Percentiles rank a stretch among this genome's conserved stretches.
Conservation (phyloP, 306 rosid species). For the Sicyos baderoa region DNA sequence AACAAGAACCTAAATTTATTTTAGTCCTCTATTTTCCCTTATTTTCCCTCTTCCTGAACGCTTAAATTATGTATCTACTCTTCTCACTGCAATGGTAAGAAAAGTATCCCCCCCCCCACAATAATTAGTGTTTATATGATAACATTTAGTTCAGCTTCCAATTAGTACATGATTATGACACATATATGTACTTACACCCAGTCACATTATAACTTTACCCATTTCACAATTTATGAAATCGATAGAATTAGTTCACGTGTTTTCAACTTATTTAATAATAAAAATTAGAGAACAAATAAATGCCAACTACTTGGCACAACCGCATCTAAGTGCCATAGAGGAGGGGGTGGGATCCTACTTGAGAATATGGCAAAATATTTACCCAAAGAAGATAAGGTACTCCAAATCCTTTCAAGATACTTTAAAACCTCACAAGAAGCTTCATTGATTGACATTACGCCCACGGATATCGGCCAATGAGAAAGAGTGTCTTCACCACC, state of each 20-base stretch:
- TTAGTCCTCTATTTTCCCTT: neutral
- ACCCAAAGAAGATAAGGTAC: conserved; percentile 76
- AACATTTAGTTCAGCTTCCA: neutral
- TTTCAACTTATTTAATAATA: neutral
- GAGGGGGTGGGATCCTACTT: conserved; percentile 1
- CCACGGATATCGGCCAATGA: conserved; percentile 85
- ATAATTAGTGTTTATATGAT: neutral
- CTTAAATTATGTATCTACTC: neutral
- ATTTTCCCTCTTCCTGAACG: neutral
- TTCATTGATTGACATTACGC: conserved; percentile 70
- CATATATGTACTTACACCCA: neutral
- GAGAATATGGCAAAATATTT: conserved; percentile 17
- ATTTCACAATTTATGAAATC: neutral
- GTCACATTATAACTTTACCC: conserved; percentile 10
- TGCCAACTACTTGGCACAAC: conserved; percentile 8
- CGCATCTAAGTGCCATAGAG: neutral
- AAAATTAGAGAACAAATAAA: neutral
- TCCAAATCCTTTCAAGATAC: conserved; percentile 79
- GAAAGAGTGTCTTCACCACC: conserved; percentile 97
- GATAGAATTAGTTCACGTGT: neutral
- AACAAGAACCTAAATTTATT: neutral
- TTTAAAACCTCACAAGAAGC: conserved; percentile 79
- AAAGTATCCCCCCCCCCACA: neutral
- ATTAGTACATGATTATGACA: neutral
- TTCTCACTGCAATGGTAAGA: neutral